These are phyloP conservation scores for Pyrenophora seminiperda DNA, from an alignment of 2,329 filamentous ascomycete genomes.

Conservation along the genomic window DNA sequence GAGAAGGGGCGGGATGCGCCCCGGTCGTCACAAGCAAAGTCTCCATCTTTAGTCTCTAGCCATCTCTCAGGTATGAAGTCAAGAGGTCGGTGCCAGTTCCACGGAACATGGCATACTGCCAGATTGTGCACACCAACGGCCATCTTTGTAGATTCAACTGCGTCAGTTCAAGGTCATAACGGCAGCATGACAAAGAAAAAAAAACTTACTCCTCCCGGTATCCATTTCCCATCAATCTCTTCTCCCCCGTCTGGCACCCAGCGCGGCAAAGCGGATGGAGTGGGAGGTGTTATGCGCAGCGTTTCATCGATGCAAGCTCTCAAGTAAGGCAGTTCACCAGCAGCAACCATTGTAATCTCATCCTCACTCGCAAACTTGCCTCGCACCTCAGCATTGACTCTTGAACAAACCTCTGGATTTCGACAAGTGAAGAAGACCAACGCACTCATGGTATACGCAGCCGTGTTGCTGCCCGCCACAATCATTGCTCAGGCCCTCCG, in stretches of 20 bases:
- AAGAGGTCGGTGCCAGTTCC: slow-evolving; percentile 8
- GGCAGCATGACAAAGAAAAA: neutral
- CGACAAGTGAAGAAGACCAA: slow-evolving; percentile 5
- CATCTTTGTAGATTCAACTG: neutral
- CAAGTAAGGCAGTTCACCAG: slow-evolving; percentile 4
- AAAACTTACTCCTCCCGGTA: slow-evolving; percentile 4
- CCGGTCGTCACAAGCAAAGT: slow-evolving; percentile 3
- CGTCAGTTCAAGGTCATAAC: neutral
- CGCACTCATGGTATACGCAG: slow-evolving; percentile 5
- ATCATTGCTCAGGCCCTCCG: slow-evolving; percentile 4
- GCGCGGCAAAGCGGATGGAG: slow-evolving; percentile 4
- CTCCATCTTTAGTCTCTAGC: slow-evolving; percentile 7
- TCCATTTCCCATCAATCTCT: slow-evolving; percentile 6
- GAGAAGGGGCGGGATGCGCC: slow-evolving; percentile 7
- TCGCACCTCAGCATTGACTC: slow-evolving; percentile 1
- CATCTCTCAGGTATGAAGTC: slow-evolving; percentile 7
- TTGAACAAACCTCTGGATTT: neutral
- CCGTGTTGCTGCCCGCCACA: slow-evolving; percentile 5
- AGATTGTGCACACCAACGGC: slow-evolving; percentile 7
- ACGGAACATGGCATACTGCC: slow-evolving; percentile 3
- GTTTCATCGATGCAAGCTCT: slow-evolving; percentile 6
- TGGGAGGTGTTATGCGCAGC: slow-evolving; percentile 4
- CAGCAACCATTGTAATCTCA: slow-evolving; percentile 4
- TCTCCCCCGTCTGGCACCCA: slow-evolving; percentile 8
- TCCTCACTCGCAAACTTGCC: slow-evolving; percentile 3